These are phyloP conservation scores for Avena eriantha DNA, from an alignment of 176 grass and related monocot species.

Conservation along the genomic window DNA sequence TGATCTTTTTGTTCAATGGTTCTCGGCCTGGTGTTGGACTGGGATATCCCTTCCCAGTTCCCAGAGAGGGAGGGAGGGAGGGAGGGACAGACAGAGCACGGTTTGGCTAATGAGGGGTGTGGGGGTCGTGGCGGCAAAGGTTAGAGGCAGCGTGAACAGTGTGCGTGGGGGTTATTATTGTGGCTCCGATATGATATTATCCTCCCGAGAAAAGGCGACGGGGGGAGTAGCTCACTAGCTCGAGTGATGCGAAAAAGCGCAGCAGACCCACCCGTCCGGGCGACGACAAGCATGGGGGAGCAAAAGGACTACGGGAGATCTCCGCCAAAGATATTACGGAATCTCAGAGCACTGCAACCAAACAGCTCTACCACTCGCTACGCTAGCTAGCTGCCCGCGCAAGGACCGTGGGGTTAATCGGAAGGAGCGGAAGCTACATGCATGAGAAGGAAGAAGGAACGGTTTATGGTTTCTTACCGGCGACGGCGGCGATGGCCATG, in stretches of 20 bases:
- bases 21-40: background rate
- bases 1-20: no score
- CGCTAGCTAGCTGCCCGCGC: background rate
- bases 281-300: conserved; percentile 54
- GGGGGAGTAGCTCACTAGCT: background rate
- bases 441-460: background rate
- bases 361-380: conserved; percentile 6
- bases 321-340: conserved; percentile 59
- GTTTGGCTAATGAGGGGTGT: background rate
- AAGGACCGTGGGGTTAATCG: background rate
- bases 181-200: conserved; percentile 21
- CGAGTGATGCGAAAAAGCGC: conserved; percentile 30
- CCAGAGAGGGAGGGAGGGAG: background rate
- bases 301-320: conserved; percentile 61
- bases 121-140: background rate
- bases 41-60: background rate
- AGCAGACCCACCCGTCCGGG: background rate
- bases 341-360: conserved; percentile 51
- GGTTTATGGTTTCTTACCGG: conserved; percentile 46
- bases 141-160: background rate
- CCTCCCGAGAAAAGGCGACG: conserved; percentile 47
- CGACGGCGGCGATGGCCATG: conserved; percentile 77
- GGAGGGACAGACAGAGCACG: no score
- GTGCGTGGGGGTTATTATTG: conserved; percentile 31
- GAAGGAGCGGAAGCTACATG: background rate